Evolutionary conservation across 2,329 filamentous ascomycete genomes (phyloP).

Genomic region (Penicillium sp.): DNA sequence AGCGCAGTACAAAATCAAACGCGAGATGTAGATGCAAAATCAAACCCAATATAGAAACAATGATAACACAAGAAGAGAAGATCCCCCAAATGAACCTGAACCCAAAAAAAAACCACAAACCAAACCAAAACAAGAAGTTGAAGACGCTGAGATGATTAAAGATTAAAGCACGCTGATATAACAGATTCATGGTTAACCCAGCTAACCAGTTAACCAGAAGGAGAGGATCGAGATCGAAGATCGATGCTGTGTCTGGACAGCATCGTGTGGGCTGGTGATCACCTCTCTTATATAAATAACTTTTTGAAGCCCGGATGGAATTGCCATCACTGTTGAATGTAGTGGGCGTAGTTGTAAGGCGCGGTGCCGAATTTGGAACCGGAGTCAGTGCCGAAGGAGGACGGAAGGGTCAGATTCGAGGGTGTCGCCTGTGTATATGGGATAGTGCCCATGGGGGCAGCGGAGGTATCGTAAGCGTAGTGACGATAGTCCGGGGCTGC

Average conservation of each 20-base stretch:
- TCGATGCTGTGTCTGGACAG: neutral
- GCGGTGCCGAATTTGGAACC: constrained; percentile 29
- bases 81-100: neutral
- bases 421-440: constrained; percentile 37
- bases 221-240: neutral
- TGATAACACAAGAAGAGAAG: neutral
- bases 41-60: neutral
- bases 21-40: neutral
- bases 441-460: constrained; percentile 31
- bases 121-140: constrained; percentile 1
- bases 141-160: constrained; percentile 22
- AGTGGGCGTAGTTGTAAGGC: constrained; percentile 33
- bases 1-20: constrained; percentile 3
- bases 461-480: constrained; percentile 32
- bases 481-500: constrained; percentile 38
- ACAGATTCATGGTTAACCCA: constrained; percentile 14
- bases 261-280: neutral
- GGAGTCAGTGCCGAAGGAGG: constrained; percentile 34
- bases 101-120: constrained; percentile 3
- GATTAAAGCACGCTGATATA: constrained; percentile 24
- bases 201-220: constrained; percentile 12
- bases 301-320: neutral
- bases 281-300: neutral
- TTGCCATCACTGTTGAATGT: constrained; percentile 28
- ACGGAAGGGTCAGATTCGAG: constrained; percentile 39